Percentiles rank a stretch among this genome's conserved stretches.
These are phyloP conservation scores for Starmera pachycereana DNA, from an alignment of 805 yeast genomes.

Conservation along the genomic window DNA sequence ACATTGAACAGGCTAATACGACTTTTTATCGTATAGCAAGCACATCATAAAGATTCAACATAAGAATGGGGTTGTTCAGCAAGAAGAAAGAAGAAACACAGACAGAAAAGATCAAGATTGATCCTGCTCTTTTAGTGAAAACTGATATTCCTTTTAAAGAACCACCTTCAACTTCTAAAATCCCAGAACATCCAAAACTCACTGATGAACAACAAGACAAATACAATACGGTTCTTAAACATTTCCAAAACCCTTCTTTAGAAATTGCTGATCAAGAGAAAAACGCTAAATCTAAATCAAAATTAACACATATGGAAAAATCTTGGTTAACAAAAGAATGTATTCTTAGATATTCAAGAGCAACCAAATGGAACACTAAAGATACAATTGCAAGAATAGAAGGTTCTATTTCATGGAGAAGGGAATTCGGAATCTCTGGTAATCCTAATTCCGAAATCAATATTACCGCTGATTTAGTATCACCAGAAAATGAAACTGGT, in stretches of 20 bases:
- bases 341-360: conserved; percentile 78
- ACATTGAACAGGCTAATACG: no score
- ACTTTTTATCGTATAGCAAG: no score
- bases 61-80: conserved; percentile 16
- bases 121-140: conserved; percentile 20
- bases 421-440: conserved; percentile 72
- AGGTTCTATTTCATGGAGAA: conserved; percentile 82
- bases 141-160: conserved; percentile 40
- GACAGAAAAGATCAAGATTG: conserved; percentile 7
- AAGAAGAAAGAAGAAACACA: conserved; percentile 17
- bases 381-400: conserved; percentile 69
- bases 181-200: conserved; percentile 39
- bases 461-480: conserved; percentile 44
- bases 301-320: conserved; percentile 47
- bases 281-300: conserved; percentile 21
- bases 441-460: conserved; percentile 29
- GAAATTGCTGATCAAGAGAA: conserved; percentile 23
- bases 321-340: conserved; percentile 95
- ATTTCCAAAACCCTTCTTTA: conserved; percentile 37
- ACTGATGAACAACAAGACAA: conserved; percentile 45
- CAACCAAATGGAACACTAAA: conserved; percentile 77
- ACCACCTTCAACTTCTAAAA: conserved; percentile 39
- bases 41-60: no score
- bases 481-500: conserved; percentile 79
- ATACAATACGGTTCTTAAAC: conserved; percentile 50